phyloP scores from a whole-genome alignment of 169 alveolate genomes.

The Eimeria praecox region DNA sequence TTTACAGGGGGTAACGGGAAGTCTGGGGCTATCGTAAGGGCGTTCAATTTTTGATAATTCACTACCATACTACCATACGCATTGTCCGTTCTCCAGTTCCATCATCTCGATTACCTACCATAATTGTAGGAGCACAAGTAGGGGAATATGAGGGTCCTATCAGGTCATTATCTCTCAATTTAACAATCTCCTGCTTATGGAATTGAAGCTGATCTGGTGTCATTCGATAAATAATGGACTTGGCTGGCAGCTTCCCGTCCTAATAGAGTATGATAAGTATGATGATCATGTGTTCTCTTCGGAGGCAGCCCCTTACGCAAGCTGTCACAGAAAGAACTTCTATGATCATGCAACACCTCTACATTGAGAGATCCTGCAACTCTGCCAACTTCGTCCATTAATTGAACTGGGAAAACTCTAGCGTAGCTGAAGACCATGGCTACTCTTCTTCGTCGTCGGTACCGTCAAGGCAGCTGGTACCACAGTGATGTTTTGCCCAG shows the following conservation, averaged over 20 bases:
- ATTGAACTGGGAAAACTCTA: not conserved
- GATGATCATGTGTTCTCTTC: constrained; percentile 12
- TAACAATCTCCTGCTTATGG: constrained; percentile 33
- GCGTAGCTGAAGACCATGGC: not conserved
- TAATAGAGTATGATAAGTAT: no score
- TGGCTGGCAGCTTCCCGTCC: constrained; percentile 4
- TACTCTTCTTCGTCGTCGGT: not conserved
- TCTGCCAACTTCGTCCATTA: not conserved
- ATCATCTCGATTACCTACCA: not conserved
- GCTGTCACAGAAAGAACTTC: not conserved
- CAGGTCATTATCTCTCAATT: not conserved
- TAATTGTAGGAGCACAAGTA: not conserved
- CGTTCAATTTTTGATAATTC: not conserved
- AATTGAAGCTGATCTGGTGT: not conserved
- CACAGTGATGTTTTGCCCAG: no score
- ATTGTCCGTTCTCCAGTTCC: not conserved
- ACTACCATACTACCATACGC: constrained; percentile 34
- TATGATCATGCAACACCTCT: not conserved
- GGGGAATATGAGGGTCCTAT: not conserved
- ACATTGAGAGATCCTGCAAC: not conserved
- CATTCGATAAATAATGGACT: not conserved
- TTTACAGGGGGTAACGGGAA: not conserved
- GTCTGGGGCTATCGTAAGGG: constrained; percentile 6
- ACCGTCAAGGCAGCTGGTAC: no score
- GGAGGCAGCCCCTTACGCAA: not conserved